Conservation (phyloP, 2,329 filamentous ascomycete genomes). For the Teratosphaeria zuluensis region DNA sequence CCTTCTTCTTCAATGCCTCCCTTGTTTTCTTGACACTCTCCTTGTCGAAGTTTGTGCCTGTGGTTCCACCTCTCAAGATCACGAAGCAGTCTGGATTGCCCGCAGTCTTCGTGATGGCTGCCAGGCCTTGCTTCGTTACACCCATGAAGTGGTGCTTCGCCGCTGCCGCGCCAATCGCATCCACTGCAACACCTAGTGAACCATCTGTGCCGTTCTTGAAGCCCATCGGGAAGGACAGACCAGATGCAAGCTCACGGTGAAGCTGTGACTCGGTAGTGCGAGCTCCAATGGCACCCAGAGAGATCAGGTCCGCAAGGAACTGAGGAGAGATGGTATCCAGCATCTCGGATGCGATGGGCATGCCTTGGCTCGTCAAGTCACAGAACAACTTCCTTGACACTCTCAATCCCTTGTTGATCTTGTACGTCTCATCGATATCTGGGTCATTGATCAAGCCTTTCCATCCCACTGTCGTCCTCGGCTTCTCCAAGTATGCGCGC, state of each 20-base stretch:
- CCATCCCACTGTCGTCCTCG: constrained; percentile 95
- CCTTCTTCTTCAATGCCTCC: constrained; percentile 70
- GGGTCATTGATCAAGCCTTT: constrained; percentile 99
- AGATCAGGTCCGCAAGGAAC: constrained; percentile 93
- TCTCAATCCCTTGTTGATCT: constrained; percentile 97
- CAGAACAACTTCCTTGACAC: constrained; percentile 89
- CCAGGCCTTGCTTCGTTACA: constrained; percentile 94
- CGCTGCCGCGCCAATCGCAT: constrained; percentile 76
- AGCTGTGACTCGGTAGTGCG: constrained; percentile 94
- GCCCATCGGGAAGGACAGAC: constrained; percentile 91
- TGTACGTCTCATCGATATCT: constrained; percentile 91
- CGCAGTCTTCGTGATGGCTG: constrained; percentile 83
- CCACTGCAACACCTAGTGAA: constrained; percentile 79
- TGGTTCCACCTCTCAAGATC: constrained; percentile 83
- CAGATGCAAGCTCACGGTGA: constrained; percentile 89
- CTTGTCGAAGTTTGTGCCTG: constrained; percentile 87
- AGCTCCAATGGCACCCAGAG: constrained; percentile 88
- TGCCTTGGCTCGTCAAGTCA: constrained; percentile 74
- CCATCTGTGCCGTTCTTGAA: constrained; percentile 99
- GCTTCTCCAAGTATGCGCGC: constrained; percentile 98
- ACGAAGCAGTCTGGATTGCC: constrained; percentile 98
- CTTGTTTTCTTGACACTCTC: constrained; percentile 71
- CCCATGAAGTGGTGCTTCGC: constrained; percentile 96
- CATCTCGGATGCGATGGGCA: constrained; percentile 97
- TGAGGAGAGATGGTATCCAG: constrained; percentile 97